Conservation (phyloP, 1,284 basidiomycete species). For the Boletus semigastroideus region DNA sequence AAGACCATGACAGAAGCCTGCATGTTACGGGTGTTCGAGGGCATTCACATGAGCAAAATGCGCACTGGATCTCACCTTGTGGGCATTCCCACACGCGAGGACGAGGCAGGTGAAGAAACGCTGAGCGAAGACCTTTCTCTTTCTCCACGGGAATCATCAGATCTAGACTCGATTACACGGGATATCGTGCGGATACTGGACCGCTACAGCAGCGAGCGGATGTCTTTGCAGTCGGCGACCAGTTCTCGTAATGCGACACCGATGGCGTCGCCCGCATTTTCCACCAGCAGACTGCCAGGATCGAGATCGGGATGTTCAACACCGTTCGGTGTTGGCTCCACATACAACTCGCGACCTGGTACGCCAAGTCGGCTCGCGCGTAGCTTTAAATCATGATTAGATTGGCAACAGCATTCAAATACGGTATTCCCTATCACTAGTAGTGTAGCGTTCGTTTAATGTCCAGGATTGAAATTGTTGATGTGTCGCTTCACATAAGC, state of each 20-base stretch:
- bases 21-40: slow-evolving; percentile 91
- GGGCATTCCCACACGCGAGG: slow-evolving; percentile 46
- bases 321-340: slow-evolving; percentile 46
- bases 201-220: slow-evolving; percentile 60
- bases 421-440: slow-evolving; percentile 6
- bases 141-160: slow-evolving; percentile 64
- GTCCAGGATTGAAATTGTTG: no score
- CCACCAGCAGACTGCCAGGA: slow-evolving; percentile 37
- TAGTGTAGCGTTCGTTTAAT: no score
- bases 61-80: slow-evolving; percentile 35
- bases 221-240: slow-evolving; percentile 51
- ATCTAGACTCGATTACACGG: slow-evolving; percentile 72
- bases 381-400: slow-evolving; percentile 24
- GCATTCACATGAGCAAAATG: slow-evolving; percentile 58
- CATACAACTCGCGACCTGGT: slow-evolving; percentile 59
- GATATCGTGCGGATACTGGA: slow-evolving; percentile 74
- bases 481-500: slow-evolving; percentile 3
- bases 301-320: slow-evolving; percentile 55
- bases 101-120: slow-evolving; percentile 62
- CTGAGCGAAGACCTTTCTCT: slow-evolving; percentile 48
- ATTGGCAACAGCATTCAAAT: slow-evolving; percentile 9
- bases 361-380: slow-evolving; percentile 58
- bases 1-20: slow-evolving; percentile 82
- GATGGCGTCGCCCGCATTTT: slow-evolving; percentile 44
- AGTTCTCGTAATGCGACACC: slow-evolving; percentile 69